phyloP scores from a whole-genome alignment of 225 moss, liverwort and hornwort species.

The Polytrichum commune region DNA sequence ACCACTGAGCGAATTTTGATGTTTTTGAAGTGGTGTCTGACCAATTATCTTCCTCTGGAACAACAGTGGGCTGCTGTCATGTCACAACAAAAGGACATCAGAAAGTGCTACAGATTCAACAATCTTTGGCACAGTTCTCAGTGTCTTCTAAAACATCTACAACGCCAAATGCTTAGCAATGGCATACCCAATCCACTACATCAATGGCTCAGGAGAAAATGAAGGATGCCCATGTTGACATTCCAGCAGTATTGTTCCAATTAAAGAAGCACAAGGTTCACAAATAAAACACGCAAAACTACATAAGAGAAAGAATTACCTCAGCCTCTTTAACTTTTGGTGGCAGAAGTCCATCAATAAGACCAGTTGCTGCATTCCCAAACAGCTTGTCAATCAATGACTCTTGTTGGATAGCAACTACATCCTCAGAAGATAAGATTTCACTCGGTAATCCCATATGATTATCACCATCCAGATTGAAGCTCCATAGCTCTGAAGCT shows the following conservation, averaged over 20 bases:
- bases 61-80: slow-evolving; percentile 49
- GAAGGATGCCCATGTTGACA: too few relatives aligned
- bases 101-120: neutral
- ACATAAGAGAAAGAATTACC: slow-evolving; percentile 31
- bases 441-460: slow-evolving; percentile 51
- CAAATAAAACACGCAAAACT: neutral
- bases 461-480: slow-evolving; percentile 36
- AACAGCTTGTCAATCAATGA: slow-evolving; percentile 87
- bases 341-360: slow-evolving; percentile 52
- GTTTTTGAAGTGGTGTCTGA: slow-evolving; percentile 59
- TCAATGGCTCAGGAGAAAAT: too few relatives aligned
- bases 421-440: slow-evolving; percentile 45
- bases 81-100: slow-evolving; percentile 16
- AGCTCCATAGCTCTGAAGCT: slow-evolving; percentile 41
- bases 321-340: slow-evolving; percentile 46
- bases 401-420: slow-evolving; percentile 55
- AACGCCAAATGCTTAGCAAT: too few relatives aligned
- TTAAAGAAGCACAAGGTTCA: too few relatives aligned
- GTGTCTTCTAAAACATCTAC: neutral
- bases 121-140: too few relatives aligned
- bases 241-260: too few relatives aligned
- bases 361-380: slow-evolving; percentile 53
- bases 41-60: slow-evolving; percentile 62
- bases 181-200: too few relatives aligned
- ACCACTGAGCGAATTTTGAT: slow-evolving; percentile 93